Percentiles rank a stretch among this genome's conserved stretches.
These are phyloP conservation scores for Podospora tetraspora DNA, from an alignment of 495 filamentous ascomycete genomes.

Conservation along the genomic window DNA sequence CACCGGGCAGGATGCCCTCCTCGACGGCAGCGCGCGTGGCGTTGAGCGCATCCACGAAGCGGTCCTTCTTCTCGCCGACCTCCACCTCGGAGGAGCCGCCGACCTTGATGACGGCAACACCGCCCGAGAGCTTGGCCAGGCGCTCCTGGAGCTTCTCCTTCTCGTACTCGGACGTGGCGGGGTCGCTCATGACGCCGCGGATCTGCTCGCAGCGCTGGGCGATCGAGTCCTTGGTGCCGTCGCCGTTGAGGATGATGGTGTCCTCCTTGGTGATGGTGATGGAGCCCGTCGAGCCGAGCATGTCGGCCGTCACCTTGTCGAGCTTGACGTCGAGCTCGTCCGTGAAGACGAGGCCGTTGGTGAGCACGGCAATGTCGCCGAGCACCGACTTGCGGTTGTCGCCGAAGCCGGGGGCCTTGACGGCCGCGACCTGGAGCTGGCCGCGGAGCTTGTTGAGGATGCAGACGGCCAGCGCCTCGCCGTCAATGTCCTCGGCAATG, in stretches of 20 bases:
- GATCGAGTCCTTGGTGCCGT: conserved; percentile 91
- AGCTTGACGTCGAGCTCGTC: conserved; percentile 98
- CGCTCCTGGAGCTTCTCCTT: conserved; percentile 99
- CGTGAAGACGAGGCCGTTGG: conserved; percentile 94
- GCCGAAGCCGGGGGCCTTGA: conserved; percentile 98
- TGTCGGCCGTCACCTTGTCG: conserved; percentile 90
- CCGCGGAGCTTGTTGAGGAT: conserved; percentile 99
- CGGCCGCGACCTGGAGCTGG: conserved; percentile 94
- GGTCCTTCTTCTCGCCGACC: conserved; percentile 99
- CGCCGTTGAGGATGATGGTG: conserved; percentile 97
- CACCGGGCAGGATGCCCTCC: conserved; percentile 96
- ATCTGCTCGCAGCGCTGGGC: conserved; percentile 97
- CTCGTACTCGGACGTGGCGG: conserved; percentile 94
- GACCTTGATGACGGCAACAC: conserved; percentile 99
- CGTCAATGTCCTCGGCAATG: conserved; percentile 98
- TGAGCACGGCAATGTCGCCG: conserved; percentile 89
- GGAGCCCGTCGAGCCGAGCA: conserved; percentile 93
- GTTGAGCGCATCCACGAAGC: conserved; percentile 96
- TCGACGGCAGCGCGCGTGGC: conserved; percentile 97
- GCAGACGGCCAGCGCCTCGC: conserved; percentile 96
- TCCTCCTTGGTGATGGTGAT: conserved; percentile 99
- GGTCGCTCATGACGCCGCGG: conserved; percentile 91
- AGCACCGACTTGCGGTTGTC: conserved; percentile 99
- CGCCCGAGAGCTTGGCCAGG: conserved; percentile 97
- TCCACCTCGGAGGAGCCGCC: conserved; percentile 96